These are phyloP conservation scores for Spiromastix sp. DNA, from an alignment of 2,329 filamentous ascomycete species.

Conservation along the genomic window DNA sequence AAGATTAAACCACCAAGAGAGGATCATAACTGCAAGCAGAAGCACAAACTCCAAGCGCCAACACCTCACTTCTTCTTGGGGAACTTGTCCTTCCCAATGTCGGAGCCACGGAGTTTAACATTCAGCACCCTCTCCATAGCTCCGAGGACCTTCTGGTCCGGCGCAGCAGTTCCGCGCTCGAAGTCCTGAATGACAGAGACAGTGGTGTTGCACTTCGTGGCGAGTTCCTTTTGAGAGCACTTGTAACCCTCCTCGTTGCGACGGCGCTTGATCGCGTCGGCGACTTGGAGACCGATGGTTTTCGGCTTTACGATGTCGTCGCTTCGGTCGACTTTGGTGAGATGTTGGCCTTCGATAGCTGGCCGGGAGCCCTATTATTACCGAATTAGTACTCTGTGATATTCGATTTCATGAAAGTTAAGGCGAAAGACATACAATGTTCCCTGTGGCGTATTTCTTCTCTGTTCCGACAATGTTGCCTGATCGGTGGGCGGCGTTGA, in stretches of 20 bases:
- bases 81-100: constrained; percentile 78
- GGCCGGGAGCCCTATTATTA: constrained; percentile 32
- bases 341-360: constrained; percentile 73
- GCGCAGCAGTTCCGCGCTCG: constrained; percentile 66
- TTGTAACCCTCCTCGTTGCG: constrained; percentile 78
- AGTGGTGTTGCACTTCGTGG: constrained; percentile 82
- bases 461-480: constrained; percentile 72
- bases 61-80: constrained; percentile 55
- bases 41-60: too few species aligned
- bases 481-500: constrained; percentile 81
- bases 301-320: constrained; percentile 98
- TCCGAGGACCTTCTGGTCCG: constrained; percentile 72
- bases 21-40: too few species aligned
- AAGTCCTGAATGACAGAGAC: constrained; percentile 70
- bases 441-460: constrained; percentile 78
- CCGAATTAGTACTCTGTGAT: constrained; percentile 8
- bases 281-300: constrained; percentile 71
- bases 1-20: too few species aligned
- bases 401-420: too few species aligned
- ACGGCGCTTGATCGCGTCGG: constrained; percentile 68
- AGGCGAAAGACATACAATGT: constrained; percentile 55
- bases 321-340: constrained; percentile 94
- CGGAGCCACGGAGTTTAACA: constrained; percentile 72
- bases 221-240: constrained; percentile 86
- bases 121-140: constrained; percentile 78